Base-by-base conservation (phyloP, 176 grass and related monocot species). In the Saccharum spontaneum region DNA sequence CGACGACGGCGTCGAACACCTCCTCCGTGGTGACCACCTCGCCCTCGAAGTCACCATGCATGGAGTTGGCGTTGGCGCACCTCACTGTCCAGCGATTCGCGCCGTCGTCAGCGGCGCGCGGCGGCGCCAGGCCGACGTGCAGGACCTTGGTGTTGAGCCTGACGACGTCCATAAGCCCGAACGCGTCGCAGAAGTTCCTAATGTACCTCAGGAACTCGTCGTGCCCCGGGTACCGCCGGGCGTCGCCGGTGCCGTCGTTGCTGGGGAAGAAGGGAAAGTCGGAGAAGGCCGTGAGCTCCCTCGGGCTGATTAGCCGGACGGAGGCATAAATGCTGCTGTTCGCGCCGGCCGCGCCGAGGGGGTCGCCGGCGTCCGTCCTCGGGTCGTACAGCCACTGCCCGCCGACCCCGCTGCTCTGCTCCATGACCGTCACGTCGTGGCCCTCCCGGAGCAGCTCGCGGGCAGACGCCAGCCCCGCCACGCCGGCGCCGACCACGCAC, bases 301-400 rank as follows among this genome's bases (percentile, higher is more conserved):
- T 41, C 7, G 83, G 66, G 1, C 74, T 17, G n/a, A 18, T 69
- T n/a, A 66, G 65, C 18, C 84, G 61, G 7, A 92, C 76, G 3
- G 80, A 87, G 13, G 75, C 69, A 50, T 87, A 92, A 8, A 87
- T 4, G 69, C 87, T 44, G 79, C 66, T 85, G 34, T 85, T 81
- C 30, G 69, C 77, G 17, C 80, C 49, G 82, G 85, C 40, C 7
- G 8, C 13, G 18, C 83, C 87, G 5, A 88, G 69, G 9, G 66
- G 57, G 38, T 83, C 71, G 36, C 45, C 50, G 4, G 0, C 71
- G 59, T 90, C 76, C 22, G 40, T 48, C 1, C 0, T 20, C 7
- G 83, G 30, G 38, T 87, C 84, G 55, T 89, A 92, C 54, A 92
- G 75, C 90, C 90, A 92, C 54, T 83, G 74, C n/a, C 90, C 84